Evolutionary conservation across 2,329 filamentous ascomycete genomes (phyloP).

Genomic region (Ascosphaera apis): DNA sequence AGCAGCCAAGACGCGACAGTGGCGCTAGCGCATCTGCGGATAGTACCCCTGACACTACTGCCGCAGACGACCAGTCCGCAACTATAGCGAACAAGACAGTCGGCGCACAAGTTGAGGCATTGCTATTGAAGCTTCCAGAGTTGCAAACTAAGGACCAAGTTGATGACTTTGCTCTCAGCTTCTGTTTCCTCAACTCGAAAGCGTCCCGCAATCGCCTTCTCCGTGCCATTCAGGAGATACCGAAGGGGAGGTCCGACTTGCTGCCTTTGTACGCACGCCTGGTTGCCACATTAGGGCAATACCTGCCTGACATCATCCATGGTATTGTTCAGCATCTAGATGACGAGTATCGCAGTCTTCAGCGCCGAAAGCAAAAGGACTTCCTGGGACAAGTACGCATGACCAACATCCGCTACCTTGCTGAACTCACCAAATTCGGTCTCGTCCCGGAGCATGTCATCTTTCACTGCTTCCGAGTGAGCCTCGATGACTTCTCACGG

Average conservation of each 20-base stretch:
- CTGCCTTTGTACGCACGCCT: conserved; percentile 80
- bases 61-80: conserved; percentile 52
- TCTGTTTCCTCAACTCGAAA: conserved; percentile 96
- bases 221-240: conserved; percentile 82
- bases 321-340: conserved; percentile 80
- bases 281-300: conserved; percentile 76
- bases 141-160: conserved; percentile 77
- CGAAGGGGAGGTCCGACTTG: conserved; percentile 78
- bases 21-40: conserved; percentile 19
- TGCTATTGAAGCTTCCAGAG: conserved; percentile 72
- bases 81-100: conserved; percentile 92
- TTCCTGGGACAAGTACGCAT: conserved; percentile 85
- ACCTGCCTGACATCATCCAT: conserved; percentile 86
- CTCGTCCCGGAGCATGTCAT: conserved; percentile 97
- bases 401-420: conserved; percentile 90
- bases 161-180: conserved; percentile 82
- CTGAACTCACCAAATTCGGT: conserved; percentile 92
- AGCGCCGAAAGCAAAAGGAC: conserved; percentile 92
- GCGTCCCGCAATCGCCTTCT: conserved; percentile 84
- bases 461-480: conserved; percentile 95
- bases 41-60: conserved; percentile 23
- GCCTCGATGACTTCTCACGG: conserved; percentile 85
- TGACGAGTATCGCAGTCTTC: conserved; percentile 87
- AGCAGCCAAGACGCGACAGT: conserved; percentile 10
- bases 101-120: conserved; percentile 81